These are phyloP conservation scores for Diddensiella santjacobensis DNA, from an alignment of 805 yeast species.

Conservation along the genomic window DNA sequence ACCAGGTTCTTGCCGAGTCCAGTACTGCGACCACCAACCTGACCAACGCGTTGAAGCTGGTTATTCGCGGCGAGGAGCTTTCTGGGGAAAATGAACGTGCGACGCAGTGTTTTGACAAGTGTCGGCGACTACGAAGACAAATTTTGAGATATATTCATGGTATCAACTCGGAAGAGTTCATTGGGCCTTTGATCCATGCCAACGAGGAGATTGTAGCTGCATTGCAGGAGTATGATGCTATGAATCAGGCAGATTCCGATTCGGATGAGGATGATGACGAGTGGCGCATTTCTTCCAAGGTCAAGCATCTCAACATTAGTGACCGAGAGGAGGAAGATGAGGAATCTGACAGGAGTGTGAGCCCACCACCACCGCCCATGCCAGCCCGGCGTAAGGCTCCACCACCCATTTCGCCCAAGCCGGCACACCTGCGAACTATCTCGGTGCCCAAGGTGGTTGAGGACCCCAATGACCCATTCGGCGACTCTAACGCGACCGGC, in stretches of 20 bases:
- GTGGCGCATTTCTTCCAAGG: slow-evolving; percentile 10
- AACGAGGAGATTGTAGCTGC: slow-evolving; percentile 84
- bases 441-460: slow-evolving; percentile 7
- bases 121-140: slow-evolving; percentile 70
- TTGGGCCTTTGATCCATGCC: slow-evolving; percentile 84
- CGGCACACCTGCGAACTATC: slow-evolving; percentile 19
- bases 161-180: slow-evolving; percentile 76
- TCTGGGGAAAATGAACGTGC: slow-evolving; percentile 64
- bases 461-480: slow-evolving; percentile 45
- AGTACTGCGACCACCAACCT: slow-evolving; percentile 70
- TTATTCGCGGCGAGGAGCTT: slow-evolving; percentile 42
- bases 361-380: slow-evolving; percentile 24
- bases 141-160: slow-evolving; percentile 78
- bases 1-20: slow-evolving; percentile 66
- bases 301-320: slow-evolving; percentile 1
- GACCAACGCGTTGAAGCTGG: slow-evolving; percentile 49
- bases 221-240: slow-evolving; percentile 62
- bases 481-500: slow-evolving; percentile 42
- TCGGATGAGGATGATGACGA: slow-evolving; percentile 39
- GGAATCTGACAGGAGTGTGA: slow-evolving; percentile 10
- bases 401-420: slow-evolving; percentile 25
- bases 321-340: slow-evolving; percentile 24
- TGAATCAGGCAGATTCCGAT: slow-evolving; percentile 44
- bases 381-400: slow-evolving; percentile 26
- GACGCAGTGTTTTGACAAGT: slow-evolving; percentile 65